These are phyloP conservation scores for Capronia coronata DNA, from an alignment of 2,329 filamentous ascomycete species.

Conservation along the genomic window DNA sequence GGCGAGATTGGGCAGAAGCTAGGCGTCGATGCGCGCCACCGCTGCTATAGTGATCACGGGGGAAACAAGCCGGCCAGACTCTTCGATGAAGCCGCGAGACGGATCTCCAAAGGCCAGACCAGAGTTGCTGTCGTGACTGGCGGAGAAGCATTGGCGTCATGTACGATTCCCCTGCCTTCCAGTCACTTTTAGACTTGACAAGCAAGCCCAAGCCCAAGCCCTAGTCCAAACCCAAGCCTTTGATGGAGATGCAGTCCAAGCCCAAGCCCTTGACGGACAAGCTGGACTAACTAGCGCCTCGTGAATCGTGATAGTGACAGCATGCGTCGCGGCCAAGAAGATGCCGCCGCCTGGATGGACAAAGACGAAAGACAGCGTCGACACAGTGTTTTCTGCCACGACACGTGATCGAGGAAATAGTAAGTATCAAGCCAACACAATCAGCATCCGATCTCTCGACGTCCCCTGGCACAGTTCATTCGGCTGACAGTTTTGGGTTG, in stretches of 20 bases:
- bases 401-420: slow-evolving; percentile 40
- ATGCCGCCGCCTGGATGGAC: slow-evolving; percentile 58
- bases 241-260: too few species aligned
- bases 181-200: too few species aligned
- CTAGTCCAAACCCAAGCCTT: too few species aligned
- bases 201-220: too few species aligned
- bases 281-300: too few species aligned
- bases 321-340: slow-evolving; percentile 47
- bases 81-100: slow-evolving; percentile 57
- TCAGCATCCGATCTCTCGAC: too few species aligned
- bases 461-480: too few species aligned
- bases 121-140: slow-evolving; percentile 56
- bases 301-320: slow-evolving; percentile 47
- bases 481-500: too few species aligned
- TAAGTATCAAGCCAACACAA: slow-evolving; percentile 32
- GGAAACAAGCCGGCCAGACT: slow-evolving; percentile 58
- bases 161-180: too few species aligned
- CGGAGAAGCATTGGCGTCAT: slow-evolving; percentile 57
- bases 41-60: slow-evolving; percentile 52
- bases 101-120: slow-evolving; percentile 49
- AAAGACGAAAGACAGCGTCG: slow-evolving; percentile 41
- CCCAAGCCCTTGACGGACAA: too few species aligned
- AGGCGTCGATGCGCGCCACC: slow-evolving; percentile 44
- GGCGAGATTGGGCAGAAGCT: slow-evolving; percentile 48
- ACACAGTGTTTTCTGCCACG: slow-evolving; percentile 48